Evolutionary conservation across 805 yeast genomes (phyloP).

Genomic region (Lachancea cidri): DNA sequence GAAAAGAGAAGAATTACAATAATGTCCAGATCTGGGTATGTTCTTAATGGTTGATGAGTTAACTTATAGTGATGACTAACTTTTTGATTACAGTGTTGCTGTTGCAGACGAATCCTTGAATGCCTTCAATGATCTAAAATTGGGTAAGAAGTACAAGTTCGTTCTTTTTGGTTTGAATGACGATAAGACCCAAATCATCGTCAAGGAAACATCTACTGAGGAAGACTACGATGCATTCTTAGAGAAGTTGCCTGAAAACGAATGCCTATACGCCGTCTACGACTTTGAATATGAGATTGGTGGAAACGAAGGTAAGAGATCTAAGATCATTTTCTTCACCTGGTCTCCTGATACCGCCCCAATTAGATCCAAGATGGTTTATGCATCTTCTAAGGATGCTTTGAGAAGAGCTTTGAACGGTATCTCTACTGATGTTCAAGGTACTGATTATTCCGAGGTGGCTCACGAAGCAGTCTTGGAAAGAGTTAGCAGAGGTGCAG

Average conservation of each 20-base stretch:
- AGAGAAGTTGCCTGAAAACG: constrained; percentile 88
- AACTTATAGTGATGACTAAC: neutral
- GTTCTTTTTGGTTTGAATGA: constrained; percentile 78
- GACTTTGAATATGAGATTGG: constrained; percentile 93
- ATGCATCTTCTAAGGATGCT: constrained; percentile 97
- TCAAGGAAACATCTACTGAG: constrained; percentile 74
- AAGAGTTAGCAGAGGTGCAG: constrained; percentile 79
- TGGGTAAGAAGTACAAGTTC: constrained; percentile 85
- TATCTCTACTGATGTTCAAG: constrained; percentile 90
- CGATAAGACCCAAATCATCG: constrained; percentile 84
- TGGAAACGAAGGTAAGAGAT: constrained; percentile 91
- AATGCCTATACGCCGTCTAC: constrained; percentile 93
- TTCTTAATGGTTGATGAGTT: constrained; percentile 1
- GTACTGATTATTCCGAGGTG: constrained; percentile 96
- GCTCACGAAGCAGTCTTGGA: constrained; percentile 90
- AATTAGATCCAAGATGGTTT: constrained; percentile 93
- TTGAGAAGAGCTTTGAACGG: constrained; percentile 97
- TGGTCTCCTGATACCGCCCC: constrained; percentile 99
- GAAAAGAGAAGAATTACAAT: constrained; percentile 3
- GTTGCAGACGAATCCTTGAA: constrained; percentile 86
- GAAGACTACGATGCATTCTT: constrained; percentile 79
- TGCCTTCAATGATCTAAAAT: constrained; percentile 93
- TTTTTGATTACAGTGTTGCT: constrained; percentile 50
- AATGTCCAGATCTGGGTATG: constrained; percentile 37
- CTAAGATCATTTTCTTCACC: constrained; percentile 63